Conservation (phyloP, 2,329 filamentous ascomycete genomes). For the Penicillium palitans region DNA sequence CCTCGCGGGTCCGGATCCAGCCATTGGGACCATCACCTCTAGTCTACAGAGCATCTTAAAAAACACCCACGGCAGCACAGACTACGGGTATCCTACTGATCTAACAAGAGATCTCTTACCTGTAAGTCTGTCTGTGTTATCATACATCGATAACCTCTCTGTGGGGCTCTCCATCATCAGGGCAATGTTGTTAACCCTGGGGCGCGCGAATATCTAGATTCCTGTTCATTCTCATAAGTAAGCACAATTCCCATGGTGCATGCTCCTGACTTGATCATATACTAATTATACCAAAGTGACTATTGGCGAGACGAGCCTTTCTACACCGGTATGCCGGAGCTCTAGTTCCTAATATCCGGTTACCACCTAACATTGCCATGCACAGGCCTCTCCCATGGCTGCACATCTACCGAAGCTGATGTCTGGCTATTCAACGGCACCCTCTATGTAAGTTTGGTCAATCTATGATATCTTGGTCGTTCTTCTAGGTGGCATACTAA, state of each 20-base stretch:
- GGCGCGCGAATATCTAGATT: conserved; percentile 29
- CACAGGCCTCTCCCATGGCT: conserved; percentile 57
- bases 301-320: conserved; percentile 54
- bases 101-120: conserved; percentile 61
- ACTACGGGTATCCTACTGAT: conserved; percentile 62
- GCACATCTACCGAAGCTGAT: conserved; percentile 60
- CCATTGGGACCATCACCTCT: conserved; percentile 38
- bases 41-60: conserved; percentile 57
- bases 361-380: conserved; percentile 23
- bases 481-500: neutral
- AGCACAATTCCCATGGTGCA: neutral
- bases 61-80: conserved; percentile 53
- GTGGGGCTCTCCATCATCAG: neutral
- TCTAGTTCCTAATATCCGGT: conserved; percentile 20
- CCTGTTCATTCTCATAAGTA: conserved; percentile 47
- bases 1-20: conserved; percentile 26
- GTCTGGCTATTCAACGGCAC: conserved; percentile 60
- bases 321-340: conserved; percentile 44
- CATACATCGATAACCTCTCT: neutral
- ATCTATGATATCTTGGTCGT: neutral
- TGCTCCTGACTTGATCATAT: neutral
- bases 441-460: conserved; percentile 48
- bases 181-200: conserved; percentile 11
- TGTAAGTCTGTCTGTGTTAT: conserved; percentile 36
- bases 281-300: conserved; percentile 49